A percentile compares a stretch with the other conserved stretches of the same genome.
These are phyloP conservation scores for Aspergillaceae sp. DNA, from an alignment of 2,329 filamentous ascomycete species.

Conservation along the genomic window DNA sequence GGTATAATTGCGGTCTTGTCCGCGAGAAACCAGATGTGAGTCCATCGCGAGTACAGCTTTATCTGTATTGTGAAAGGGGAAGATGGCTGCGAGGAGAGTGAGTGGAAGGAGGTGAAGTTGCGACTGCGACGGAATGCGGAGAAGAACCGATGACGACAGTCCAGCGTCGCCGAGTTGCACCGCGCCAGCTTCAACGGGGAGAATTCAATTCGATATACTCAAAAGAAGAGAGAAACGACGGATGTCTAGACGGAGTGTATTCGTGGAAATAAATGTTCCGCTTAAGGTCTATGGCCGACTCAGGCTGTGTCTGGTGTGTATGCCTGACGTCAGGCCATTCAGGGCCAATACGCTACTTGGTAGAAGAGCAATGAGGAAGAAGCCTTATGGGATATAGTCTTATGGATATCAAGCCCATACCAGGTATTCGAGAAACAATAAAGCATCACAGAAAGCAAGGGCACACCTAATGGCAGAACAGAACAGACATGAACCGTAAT, in stretches of 20 bases:
- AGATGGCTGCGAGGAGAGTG: background rate
- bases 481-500: background rate
- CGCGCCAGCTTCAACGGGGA: background rate
- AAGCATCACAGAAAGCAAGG: background rate
- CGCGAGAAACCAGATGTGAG: conserved; percentile 36
- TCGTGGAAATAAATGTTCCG: background rate
- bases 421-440: background rate
- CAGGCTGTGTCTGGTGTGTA: background rate
- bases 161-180: background rate
- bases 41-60: conserved; percentile 23
- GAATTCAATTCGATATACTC: background rate
- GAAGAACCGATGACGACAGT: conserved; percentile 1
- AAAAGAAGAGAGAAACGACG: background rate
- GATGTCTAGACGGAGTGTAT: background rate
- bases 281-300: background rate
- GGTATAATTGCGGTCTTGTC: conserved; percentile 38
- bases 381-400: background rate
- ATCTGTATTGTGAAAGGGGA: background rate
- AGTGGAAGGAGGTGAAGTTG: background rate
- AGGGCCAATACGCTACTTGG: background rate
- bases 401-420: background rate
- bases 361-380: too few species aligned
- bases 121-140: background rate
- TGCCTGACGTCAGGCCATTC: background rate
- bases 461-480: background rate